Evolutionary conservation across 202 grass and related monocot genomes (phyloP), one percentile per base, ranked within the genome.

Genomic region (Bolboschoenoplectus hybrid): DNA sequence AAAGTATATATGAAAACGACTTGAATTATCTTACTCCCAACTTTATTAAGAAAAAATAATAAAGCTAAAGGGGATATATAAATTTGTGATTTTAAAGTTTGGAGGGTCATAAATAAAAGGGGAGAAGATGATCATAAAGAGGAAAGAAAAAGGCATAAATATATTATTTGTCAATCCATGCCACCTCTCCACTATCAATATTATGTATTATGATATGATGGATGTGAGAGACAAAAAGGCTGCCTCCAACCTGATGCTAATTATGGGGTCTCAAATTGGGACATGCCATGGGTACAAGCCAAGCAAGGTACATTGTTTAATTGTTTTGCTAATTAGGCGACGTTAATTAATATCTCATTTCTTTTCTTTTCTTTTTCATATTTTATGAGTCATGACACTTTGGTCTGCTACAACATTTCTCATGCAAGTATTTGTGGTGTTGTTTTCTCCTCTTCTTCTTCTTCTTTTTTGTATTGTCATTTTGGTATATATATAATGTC

Each of bases 231-330:
- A 83, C 85, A 87, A 86, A 92, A 87, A 69, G 84, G 56, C n/a
- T 82, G 67, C 47, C 67, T 78, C 81, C 60, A 82, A 82, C 80
- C 20, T 35, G 32, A 69, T 70, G 9, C 81, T 84, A 84, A 84
- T 84, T 65, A 70, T 84, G 63, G 78, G 71, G 85, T 62, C 71
- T 83, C 86, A 87, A 90, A 65, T 70, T 67, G 38, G 66, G 78
- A 67, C 88, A 90, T 92, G 80, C 51, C 84, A 85, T 89, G 77
- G 87, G 80, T 86, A 76, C 86, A 82, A 89, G 41, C 55, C 81
- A 84, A 77, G 68, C 81, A 87, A 87, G 61, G 60, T 60, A 82
- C 35, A 79, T 84, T 83, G 45, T 36, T 69, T 66, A 26, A 26
- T 26, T 26, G 38, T 84, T 38, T 39, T 68, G 32, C 66, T 53